phyloP scores from a whole-genome alignment of 2,329 filamentous ascomycete genomes.

The Colletotrichum karsti region DNA sequence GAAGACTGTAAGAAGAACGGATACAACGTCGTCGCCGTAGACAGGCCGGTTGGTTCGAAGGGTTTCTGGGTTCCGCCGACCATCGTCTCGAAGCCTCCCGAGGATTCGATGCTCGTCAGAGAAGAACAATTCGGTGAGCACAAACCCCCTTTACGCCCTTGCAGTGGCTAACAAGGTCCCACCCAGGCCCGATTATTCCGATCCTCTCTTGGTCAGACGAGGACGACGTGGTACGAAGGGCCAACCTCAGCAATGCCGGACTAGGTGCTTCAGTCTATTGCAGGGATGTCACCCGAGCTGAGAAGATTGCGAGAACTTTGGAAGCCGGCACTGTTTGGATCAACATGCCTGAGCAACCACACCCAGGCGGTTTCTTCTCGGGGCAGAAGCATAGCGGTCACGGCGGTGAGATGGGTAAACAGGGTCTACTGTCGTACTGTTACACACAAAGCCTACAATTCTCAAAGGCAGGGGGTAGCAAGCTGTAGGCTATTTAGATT shows the following conservation, averaged over 20 bases:
- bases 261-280: slow-evolving; percentile 68
- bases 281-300: slow-evolving; percentile 58
- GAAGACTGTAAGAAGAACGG: slow-evolving; percentile 19
- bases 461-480: slow-evolving; percentile 30
- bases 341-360: slow-evolving; percentile 50
- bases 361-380: slow-evolving; percentile 39
- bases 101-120: slow-evolving; percentile 61
- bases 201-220: slow-evolving; percentile 69
- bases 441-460: slow-evolving; percentile 42
- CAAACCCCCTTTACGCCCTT: too few relatives aligned
- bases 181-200: slow-evolving; percentile 67
- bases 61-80: slow-evolving; percentile 67
- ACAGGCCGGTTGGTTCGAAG: slow-evolving; percentile 35
- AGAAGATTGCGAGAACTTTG: slow-evolving; percentile 59
- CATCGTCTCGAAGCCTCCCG: slow-evolving; percentile 67
- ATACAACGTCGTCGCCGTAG: slow-evolving; percentile 45
- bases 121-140: slow-evolving; percentile 56
- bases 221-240: slow-evolving; percentile 64
- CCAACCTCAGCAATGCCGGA: slow-evolving; percentile 60
- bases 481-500: too few relatives aligned
- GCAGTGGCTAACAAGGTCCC: background rate
- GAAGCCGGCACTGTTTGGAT: slow-evolving; percentile 69
- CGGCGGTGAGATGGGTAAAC: slow-evolving; percentile 43
- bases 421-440: slow-evolving; percentile 42
- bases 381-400: slow-evolving; percentile 44